phyloP scores from a whole-genome alignment of 2,329 filamentous ascomycete genomes.

The Cytospora mali region DNA sequence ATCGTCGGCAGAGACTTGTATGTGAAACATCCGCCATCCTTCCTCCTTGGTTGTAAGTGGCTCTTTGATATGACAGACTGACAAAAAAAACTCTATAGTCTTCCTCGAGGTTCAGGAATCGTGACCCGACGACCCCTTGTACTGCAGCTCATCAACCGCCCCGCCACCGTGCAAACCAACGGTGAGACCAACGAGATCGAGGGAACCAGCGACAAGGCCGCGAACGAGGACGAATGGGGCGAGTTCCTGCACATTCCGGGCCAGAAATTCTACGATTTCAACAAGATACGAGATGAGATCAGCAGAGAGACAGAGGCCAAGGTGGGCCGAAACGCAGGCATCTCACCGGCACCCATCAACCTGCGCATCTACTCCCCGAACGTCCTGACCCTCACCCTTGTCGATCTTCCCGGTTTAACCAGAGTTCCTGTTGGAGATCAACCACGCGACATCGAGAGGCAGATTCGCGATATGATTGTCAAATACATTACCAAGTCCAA shows the following conservation, averaged over 20 bases:
- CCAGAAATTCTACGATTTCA: slow-evolving; percentile 88
- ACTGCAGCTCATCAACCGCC: slow-evolving; percentile 94
- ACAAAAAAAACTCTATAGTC: slow-evolving; percentile 51
- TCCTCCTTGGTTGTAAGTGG: background rate
- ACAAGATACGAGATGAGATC: slow-evolving; percentile 97
- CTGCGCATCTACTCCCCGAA: slow-evolving; percentile 98
- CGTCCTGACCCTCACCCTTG: slow-evolving; percentile 92
- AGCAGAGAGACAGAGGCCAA: slow-evolving; percentile 71
- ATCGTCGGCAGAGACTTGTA: slow-evolving; percentile 99
- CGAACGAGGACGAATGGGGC: slow-evolving; percentile 89
- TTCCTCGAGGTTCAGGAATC: slow-evolving; percentile 96
- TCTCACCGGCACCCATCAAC: slow-evolving; percentile 96
- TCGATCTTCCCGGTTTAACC: slow-evolving; percentile 93
- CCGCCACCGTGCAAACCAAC: slow-evolving; percentile 66
- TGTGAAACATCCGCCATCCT: slow-evolving; percentile 43
- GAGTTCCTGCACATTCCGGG: slow-evolving; percentile 96
- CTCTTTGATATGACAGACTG: background rate
- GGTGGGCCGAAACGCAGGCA: slow-evolving; percentile 93
- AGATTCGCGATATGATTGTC: slow-evolving; percentile 92
- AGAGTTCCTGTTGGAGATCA: slow-evolving; percentile 98
- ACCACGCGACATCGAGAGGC: slow-evolving; percentile 96
- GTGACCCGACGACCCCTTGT: slow-evolving; percentile 95
- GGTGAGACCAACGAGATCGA: slow-evolving; percentile 69
- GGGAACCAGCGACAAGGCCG: slow-evolving; percentile 76
- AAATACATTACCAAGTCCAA: slow-evolving; percentile 99